phyloP scores from a whole-genome alignment of 225 moss, liverwort and hornwort genomes.

The Physcomitrellopsis africana region DNA sequence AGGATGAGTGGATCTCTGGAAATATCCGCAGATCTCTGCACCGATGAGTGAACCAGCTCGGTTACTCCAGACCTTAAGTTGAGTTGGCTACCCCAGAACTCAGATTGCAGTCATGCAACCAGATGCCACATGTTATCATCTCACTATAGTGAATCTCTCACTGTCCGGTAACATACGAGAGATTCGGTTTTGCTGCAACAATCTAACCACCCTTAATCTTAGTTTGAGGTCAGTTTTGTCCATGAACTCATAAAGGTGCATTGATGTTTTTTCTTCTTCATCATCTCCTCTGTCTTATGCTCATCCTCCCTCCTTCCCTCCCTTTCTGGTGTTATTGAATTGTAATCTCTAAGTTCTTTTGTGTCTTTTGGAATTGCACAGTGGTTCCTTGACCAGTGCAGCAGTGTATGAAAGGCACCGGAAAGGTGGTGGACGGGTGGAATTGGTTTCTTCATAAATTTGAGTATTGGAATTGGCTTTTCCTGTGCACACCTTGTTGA shows the following conservation, averaged over 20 bases:
- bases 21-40: conserved; percentile 4
- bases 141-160: conserved; percentile 65
- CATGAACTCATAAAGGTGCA: neutral
- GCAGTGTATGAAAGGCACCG: no score
- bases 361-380: no score
- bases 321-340: no score
- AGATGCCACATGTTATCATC: conserved; percentile 53
- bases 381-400: no score
- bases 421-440: no score
- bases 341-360: no score
- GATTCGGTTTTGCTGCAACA: conserved; percentile 63
- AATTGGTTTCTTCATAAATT: conserved; percentile 2
- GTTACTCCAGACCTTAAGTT: conserved; percentile 60
- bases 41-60: conserved; percentile 11
- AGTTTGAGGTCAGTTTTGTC: conserved; percentile 40
- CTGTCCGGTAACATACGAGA: conserved; percentile 64
- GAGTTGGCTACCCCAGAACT: conserved; percentile 73
- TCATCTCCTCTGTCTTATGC: no score
- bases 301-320: no score
- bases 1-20: conserved; percentile 17
- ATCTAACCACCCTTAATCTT: conserved; percentile 67
- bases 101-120: conserved; percentile 53
- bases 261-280: neutral
- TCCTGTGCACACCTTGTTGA: no score
- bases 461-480: neutral